Conservation (phyloP, 2,329 filamentous ascomycete species). For the Magnaporthiopsis incrustans region DNA sequence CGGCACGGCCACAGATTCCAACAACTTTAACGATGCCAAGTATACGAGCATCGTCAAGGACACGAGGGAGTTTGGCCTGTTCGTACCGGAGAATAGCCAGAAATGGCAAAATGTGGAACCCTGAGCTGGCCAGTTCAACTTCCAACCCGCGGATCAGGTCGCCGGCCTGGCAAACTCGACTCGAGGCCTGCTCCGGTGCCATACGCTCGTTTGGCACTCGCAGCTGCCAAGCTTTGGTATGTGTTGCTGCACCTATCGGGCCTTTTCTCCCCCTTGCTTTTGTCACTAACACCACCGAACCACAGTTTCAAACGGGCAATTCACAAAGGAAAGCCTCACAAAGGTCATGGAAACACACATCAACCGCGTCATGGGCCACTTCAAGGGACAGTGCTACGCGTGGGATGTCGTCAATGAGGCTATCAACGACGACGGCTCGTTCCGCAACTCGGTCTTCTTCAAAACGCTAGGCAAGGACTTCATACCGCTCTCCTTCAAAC, state of each 20-base stretch:
- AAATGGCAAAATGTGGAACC: slow-evolving; percentile 51
- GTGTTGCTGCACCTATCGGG: neutral
- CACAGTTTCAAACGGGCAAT: slow-evolving; percentile 24
- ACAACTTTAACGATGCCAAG: slow-evolving; percentile 39
- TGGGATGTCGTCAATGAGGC: slow-evolving; percentile 50
- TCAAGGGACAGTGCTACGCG: slow-evolving; percentile 36
- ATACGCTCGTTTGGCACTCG: slow-evolving; percentile 38
- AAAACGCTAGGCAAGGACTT: slow-evolving; percentile 36
- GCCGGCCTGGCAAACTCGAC: slow-evolving; percentile 24
- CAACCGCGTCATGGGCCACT: slow-evolving; percentile 35
- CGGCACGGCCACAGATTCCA: slow-evolving; percentile 47
- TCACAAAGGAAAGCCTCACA: slow-evolving; percentile 44
- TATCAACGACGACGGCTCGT: slow-evolving; percentile 39
- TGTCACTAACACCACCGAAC: neutral
- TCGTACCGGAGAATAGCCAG: slow-evolving; percentile 48
- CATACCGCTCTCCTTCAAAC: slow-evolving; percentile 38
- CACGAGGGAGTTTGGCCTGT: slow-evolving; percentile 45
- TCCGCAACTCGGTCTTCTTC: slow-evolving; percentile 35
- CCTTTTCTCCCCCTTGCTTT: neutral
- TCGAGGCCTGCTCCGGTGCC: slow-evolving; percentile 42
- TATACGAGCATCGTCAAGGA: slow-evolving; percentile 41
- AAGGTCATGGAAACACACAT: slow-evolving; percentile 44
- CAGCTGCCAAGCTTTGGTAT: slow-evolving; percentile 38
- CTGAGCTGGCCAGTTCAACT: slow-evolving; percentile 41
- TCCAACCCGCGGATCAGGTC: slow-evolving; percentile 37